Evolutionary conservation across 2,329 filamentous ascomycete genomes (phyloP), one percentile per base, ranked within the genome.

Genomic region (Nothomitra cinnamomea): DNA sequence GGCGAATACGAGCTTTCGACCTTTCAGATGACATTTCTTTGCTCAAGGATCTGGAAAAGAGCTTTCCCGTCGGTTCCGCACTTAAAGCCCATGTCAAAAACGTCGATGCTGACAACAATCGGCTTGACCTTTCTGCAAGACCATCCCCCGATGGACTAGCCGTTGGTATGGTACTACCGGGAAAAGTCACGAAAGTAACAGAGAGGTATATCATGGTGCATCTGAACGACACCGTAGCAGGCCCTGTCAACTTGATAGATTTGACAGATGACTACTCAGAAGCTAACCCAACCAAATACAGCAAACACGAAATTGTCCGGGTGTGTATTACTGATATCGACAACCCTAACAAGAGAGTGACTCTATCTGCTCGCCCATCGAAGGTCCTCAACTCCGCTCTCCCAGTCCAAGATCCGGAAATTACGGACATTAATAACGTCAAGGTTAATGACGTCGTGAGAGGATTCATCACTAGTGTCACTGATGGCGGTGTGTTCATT

Each of bases 11-110:
- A 53, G 77, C 84, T 57, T 80, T 92, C 65, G 89, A 96, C 62
- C 79, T 92, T 7, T 88, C 87, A 0, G 86, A 95, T 61, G 88
- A 96, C 65, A 70, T 94, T 48, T 85, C 87, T 6, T 75, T 85
- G 53, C 72, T 95, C 36, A 78, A 82, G 32, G 79, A 95, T 61
- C 70, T 95, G 2, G 75, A 80, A 49, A 76, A 78, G 57, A 85
- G 87, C 66, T 96, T 94, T 66, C 90, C 92, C 0, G 67, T 95
- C 40, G 92, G 92, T n/a, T 92, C 85, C 47, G 92, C 88, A 3
- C 68, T 98, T 45, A 83, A 80, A 64, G 86, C 89, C 10, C 81
- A 81, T 24, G 87, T 95, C 19, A 80, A 85, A 53, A 74, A 75
- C 2, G 79, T 95, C 2, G 82, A 96, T 64, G 66, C 76, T 32